Evolutionary conservation across 208 protist species (phyloP).

Genomic region (Wallacemonas sp.): DNA sequence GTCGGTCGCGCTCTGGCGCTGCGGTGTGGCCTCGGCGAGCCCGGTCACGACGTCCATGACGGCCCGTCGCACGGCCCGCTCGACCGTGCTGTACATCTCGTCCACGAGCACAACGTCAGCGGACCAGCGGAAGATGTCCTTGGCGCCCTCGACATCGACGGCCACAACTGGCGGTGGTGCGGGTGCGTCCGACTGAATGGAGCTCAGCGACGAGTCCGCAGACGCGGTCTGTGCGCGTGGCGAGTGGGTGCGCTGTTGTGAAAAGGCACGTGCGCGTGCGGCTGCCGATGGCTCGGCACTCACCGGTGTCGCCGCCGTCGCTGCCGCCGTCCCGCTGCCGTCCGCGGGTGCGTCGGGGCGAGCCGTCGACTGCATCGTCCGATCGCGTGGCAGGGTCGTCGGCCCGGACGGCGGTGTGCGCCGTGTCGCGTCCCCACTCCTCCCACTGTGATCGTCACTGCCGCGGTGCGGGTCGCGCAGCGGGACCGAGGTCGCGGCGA

Average conservation of each 20-base stretch:
- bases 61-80: conserved; percentile 27
- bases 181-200: too few species aligned
- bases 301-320: conserved; percentile 20
- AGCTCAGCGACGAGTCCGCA: too few species aligned
- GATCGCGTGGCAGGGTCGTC: neutral
- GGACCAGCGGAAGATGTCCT: conserved; percentile 46
- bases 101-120: conserved; percentile 61
- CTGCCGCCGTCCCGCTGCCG: neutral
- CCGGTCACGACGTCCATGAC: conserved; percentile 1
- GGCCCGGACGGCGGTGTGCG: neutral
- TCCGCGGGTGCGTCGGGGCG: neutral
- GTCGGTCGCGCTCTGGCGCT: neutral
- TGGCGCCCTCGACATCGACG: conserved; percentile 5
- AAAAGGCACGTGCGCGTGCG: too few species aligned
- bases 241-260: too few species aligned
- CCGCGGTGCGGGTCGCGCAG: too few species aligned
- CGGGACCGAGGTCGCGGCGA: neutral
- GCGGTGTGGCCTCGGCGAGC: neutral
- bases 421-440: too few species aligned
- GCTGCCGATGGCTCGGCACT: too few species aligned
- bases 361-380: neutral
- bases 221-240: too few species aligned
- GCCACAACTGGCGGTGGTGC: too few species aligned
- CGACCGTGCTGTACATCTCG: conserved; percentile 37
- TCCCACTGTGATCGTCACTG: too few species aligned